Base-by-base conservation (phyloP, 108 stramenopile species). In the Nitzschia sp. region DNA sequence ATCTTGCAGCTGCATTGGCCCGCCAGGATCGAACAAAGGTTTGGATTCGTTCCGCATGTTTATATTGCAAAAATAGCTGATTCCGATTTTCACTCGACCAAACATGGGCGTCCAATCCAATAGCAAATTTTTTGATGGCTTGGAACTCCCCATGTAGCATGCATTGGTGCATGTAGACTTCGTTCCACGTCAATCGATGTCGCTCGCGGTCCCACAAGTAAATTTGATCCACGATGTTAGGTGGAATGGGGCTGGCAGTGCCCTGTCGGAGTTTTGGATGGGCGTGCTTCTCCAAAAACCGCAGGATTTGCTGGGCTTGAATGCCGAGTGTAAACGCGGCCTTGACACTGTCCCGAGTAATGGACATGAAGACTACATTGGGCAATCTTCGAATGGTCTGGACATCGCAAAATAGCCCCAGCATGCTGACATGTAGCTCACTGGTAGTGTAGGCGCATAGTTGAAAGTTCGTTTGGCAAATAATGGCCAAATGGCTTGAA, bases 391-490 rank as follows among this genome's bases (percentile, higher is more conserved):
- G 84, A 65, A 84, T 90, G 27, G 82, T 79, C 3, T 61, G 57
- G n/a, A 93, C 75, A 42, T 95, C 94, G 51, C 89, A 92, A 80
- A 97, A 97, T 2, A 97, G 64, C 8, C 81, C 85, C 64, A 97
- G 68, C 77, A 93, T 94, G 66, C 84, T 83, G 23, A 97, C 78
- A 46, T 95, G 93, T 27, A 97, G 75, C 58, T 84, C 82, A 13
- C 77, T 75, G 42, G 84, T 89, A 2, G 93, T 94, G 69, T 97
- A 97, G 33, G 96, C 96, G 38, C 87, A 86, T 8, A 97, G 75
- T 63, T 94, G 91, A 72, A 95, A 95, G 64, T 97, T 97, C 18
- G 96, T 97, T 64, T 97, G 93, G 8, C 94, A 92, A 31, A 97
- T 86, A 55, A 97, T 78, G 33, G 90, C 93, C 34, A 94, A 54